Evolutionary conservation across 331 rosid species (phyloP), one percentile per base, ranked within the genome.

Genomic region (Rhamnella rubrinervis): DNA sequence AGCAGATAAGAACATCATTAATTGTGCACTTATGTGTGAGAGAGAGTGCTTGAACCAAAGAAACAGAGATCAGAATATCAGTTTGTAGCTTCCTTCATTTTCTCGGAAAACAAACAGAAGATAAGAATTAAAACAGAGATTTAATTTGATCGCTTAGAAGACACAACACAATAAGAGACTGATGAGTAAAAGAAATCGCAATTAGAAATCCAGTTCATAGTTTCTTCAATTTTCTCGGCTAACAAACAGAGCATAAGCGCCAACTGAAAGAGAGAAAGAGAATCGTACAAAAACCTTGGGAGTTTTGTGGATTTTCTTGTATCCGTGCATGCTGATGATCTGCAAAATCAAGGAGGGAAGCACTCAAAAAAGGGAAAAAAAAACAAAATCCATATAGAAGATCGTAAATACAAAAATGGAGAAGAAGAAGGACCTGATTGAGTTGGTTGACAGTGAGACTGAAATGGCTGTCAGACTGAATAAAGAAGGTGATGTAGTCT

Each of bases 301-400:
- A 47, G 37, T 68, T 8, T 35, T 71, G 70, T 74, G 74, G 14
- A 85, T 64, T 75, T 78, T 89, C 88, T 67, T 86, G 91, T 86
- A 88, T 37, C 96, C 96, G 80, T 89, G 96, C 82, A 90, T 83
- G 21, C 53, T 28, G 71, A 90, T 78, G 77, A 90, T 82, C 93
- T 88, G 83, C 41, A 40, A 59, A 25, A 19, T 17, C 17, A 78
- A 50, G 18, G 41, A 39, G n/a, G 14, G 35, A 31, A 31, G 4
- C 35, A 21, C 10, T 35, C 18, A 6, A 40, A 28, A 53, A 61
- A 26, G 5, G 35, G 35, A 59, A 55, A 8, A 6, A 59, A 55
- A 8, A 6, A 12, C 1, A 61, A 0, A 31, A 31, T 31, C 5
- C 5, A 31, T 31, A 31, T 3, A 31, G 4, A 44, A 55, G 31